phyloP scores from a whole-genome alignment of 352 stramenopile species.

The Elongisporangium undulatum region DNA sequence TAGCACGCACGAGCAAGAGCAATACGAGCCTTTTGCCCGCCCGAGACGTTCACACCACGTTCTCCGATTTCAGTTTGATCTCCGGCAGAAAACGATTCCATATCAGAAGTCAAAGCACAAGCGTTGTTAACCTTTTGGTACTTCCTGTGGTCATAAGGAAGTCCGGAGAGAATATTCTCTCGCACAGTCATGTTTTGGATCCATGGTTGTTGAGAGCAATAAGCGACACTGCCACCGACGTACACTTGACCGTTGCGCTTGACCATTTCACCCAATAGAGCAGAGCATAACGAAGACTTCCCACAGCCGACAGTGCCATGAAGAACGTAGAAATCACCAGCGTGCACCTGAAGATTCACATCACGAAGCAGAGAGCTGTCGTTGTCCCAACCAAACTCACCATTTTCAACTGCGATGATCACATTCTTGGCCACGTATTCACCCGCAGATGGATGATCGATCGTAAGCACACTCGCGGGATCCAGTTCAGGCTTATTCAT shows the following conservation, averaged over 20 bases:
- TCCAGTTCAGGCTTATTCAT: conserved; percentile 41
- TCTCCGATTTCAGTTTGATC: conserved; percentile 47
- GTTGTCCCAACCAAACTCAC: conserved; percentile 23
- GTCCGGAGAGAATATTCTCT: conserved; percentile 91
- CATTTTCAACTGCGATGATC: conserved; percentile 24
- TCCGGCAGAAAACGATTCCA: conserved; percentile 48
- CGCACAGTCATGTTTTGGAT: conserved; percentile 57
- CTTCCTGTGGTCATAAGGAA: conserved; percentile 28
- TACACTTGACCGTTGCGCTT: conserved; percentile 8
- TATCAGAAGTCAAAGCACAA: conserved; percentile 51
- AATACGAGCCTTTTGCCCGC: conserved; percentile 36
- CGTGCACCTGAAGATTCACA: conserved; percentile 60
- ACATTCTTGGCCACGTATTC: conserved; percentile 14
- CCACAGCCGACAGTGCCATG: conserved; percentile 87
- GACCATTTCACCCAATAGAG: conserved; percentile 91
- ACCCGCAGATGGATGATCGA: conserved; percentile 6
- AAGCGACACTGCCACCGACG: conserved; percentile 42
- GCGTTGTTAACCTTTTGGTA: conserved; percentile 42
- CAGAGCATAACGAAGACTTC: conserved; percentile 91
- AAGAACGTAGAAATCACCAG: conserved; percentile 81
- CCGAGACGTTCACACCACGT: conserved; percentile 29
- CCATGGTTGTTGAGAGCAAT: conserved; percentile 79
- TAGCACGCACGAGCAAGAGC: conserved; percentile 38
- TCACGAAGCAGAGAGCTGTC: conserved; percentile 23
- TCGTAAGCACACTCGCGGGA: conserved; percentile 7